Base-by-base conservation (phyloP, 192 early-diverging fungal species). In the Gryganskiella cystojenkinii region DNA sequence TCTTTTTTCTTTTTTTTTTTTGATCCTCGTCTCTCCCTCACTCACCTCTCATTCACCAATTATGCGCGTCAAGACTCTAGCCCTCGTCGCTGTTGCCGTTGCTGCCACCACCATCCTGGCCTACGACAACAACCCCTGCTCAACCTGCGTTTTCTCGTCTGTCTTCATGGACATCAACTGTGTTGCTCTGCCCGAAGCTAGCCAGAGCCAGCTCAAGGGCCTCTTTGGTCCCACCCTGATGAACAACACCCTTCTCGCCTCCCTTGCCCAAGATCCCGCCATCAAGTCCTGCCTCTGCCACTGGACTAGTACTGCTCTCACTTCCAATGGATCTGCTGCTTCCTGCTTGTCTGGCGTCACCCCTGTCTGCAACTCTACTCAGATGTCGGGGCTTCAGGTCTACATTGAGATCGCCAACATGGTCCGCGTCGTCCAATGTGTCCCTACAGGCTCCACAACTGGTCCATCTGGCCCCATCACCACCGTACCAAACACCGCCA, bases 61-160 rank as follows among this genome's bases (percentile, higher is more conserved):
- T 33, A 76, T 76, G 73, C 73, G 68, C 60, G 50, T 76, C 73
- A 76, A 76, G 73, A 68, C 65, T 15, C 73, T 76, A 54, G 60
- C 65, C 60, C 42, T 76, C 28, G 73, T 60, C 46, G 54, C 73
- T 65, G 47, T 68, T 46, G 73, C 73, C 54, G 25, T 62, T 51
- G 73, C 31, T 59, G 60, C 64, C 64, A 60, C 49, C 60, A 76
- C 30, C 60, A 65, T 60, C 57, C 70, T 58, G 70, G 1, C n/a
- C 3, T 68, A 63, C 60, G 73, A 54, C 15, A 50, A 58, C 54
- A 68, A 76, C 60, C 10, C 43, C 22, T 76, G 73, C 73, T 54
- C 65, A n/a, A 19, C 30, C 35, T 76, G 73, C 34, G 65, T 68
- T 15, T 50, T 49, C 60, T 24, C 6, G 20, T 68, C 73, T 11